A percentile compares a stretch with the other conserved stretches of the same genome.
These are phyloP conservation scores for Fusarium mangiferae DNA, from an alignment of 2,329 filamentous ascomycete genomes.

Conservation along the genomic window DNA sequence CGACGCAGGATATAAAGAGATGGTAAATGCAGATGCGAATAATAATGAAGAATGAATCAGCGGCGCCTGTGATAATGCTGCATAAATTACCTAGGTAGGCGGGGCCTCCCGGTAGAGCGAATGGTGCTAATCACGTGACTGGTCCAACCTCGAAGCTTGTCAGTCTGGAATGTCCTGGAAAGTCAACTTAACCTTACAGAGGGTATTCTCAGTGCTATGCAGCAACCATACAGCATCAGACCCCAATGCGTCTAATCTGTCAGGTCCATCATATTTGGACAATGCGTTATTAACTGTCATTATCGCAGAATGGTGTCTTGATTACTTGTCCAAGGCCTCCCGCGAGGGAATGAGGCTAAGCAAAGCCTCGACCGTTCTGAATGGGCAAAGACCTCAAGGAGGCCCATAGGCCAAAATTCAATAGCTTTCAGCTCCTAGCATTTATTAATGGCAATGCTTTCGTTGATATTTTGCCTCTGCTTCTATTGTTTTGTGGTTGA, in stretches of 20 bases:
- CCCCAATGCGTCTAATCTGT: too few relatives aligned
- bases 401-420: slow-evolving; percentile 1
- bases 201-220: background rate
- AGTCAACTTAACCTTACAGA: background rate
- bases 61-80: slow-evolving; percentile 30
- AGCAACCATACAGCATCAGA: background rate
- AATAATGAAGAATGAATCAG: slow-evolving; percentile 20
- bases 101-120: background rate
- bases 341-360: slow-evolving; percentile 32
- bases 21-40: slow-evolving; percentile 1
- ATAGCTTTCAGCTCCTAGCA: background rate
- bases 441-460: background rate
- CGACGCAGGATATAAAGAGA: slow-evolving; percentile 1
- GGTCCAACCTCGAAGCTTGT: background rate
- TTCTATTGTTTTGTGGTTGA: background rate
- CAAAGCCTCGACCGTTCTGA: slow-evolving; percentile 23
- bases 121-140: slow-evolving; percentile 11
- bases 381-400: slow-evolving; percentile 6
- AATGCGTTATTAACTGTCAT: too few relatives aligned
- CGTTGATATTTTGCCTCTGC: background rate
- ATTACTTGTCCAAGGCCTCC: slow-evolving; percentile 19
- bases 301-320: background rate
- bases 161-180: background rate
- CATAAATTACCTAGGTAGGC: slow-evolving; percentile 13
- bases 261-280: rapidly evolving